Evolutionary conservation across 139 green algal genomes (phyloP).

Genomic region (Gonium pectorale): DNA sequence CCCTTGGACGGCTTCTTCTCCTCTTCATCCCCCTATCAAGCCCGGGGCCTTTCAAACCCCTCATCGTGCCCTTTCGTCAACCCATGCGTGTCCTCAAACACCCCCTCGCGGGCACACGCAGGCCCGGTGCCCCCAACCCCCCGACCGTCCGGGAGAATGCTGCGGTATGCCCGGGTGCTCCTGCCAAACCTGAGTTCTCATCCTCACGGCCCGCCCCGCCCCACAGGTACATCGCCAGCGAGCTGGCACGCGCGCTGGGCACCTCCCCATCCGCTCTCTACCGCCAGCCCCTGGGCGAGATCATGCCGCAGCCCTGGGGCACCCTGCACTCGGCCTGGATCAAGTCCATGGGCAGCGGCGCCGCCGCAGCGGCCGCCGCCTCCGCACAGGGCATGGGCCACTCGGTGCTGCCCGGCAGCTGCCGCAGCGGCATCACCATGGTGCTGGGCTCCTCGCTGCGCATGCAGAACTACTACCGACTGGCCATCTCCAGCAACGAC

Average conservation of each 20-base stretch:
- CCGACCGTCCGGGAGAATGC: too few species aligned
- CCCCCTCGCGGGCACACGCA: too few species aligned
- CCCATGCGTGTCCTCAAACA: too few species aligned
- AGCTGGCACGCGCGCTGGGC: slow-evolving; percentile 37
- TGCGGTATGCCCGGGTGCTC: too few species aligned
- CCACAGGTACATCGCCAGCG: slow-evolving; percentile 25
- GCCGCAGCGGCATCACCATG: slow-evolving; percentile 32
- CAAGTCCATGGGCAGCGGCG: neutral
- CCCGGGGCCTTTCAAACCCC: too few species aligned
- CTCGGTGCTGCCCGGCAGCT: slow-evolving; percentile 30
- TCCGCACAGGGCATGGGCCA: too few species aligned
- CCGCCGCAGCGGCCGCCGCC: neutral
- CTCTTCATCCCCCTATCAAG: too few species aligned
- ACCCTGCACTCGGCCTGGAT: slow-evolving; percentile 34
- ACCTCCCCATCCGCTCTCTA: slow-evolving; percentile 28
- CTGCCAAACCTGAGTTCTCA: too few species aligned
- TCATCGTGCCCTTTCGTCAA: too few species aligned
- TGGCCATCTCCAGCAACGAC: slow-evolving; percentile 37
- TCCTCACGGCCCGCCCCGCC: too few species aligned
- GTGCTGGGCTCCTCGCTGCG: slow-evolving; percentile 30
- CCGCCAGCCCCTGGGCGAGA: slow-evolving; percentile 35
- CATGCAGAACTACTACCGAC: slow-evolving; percentile 32
- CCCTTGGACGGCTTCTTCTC: neutral
- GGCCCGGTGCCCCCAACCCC: too few species aligned
- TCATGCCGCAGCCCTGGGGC: slow-evolving; percentile 42